Conservation (phyloP, 768 basidiomycete species). For the Lactifluus piperatus region DNA sequence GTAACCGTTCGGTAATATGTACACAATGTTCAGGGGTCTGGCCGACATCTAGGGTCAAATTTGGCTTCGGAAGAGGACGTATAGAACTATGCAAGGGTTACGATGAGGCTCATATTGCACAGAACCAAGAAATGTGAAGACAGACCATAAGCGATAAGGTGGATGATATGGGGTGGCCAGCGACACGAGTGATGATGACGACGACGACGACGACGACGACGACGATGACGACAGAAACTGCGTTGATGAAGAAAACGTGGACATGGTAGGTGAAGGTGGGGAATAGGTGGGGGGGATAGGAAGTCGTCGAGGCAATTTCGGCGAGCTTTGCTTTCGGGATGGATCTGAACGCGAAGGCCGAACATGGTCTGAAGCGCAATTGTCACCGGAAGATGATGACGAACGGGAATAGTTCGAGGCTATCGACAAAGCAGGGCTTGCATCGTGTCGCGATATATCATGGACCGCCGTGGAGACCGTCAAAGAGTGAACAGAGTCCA, state of each 20-base stretch:
- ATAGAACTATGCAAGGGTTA: background rate
- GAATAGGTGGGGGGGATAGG: background rate
- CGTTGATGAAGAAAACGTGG: background rate
- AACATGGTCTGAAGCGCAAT: background rate
- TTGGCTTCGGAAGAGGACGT: slow-evolving; percentile 14
- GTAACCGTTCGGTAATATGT: background rate
- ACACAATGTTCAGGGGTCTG: background rate
- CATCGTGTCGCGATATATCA: background rate
- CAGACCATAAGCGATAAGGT: background rate
- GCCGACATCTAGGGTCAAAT: background rate
- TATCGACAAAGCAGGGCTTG: background rate
- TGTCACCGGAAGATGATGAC: background rate
- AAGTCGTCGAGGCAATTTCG: slow-evolving; percentile 1
- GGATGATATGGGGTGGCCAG: background rate
- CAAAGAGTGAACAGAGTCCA: background rate
- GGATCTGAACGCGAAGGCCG: background rate
- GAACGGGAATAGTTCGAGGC: background rate
- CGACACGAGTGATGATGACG: background rate
- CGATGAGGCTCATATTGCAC: background rate
- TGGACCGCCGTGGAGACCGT: background rate
- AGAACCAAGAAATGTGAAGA: background rate
- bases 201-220: background rate
- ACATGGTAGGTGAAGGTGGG: background rate
- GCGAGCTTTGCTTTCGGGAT: background rate
- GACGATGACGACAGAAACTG: background rate